Evolutionary conservation across 2,329 filamentous ascomycete species (phyloP).

Genomic region (Ophiostoma pallidulum): DNA sequence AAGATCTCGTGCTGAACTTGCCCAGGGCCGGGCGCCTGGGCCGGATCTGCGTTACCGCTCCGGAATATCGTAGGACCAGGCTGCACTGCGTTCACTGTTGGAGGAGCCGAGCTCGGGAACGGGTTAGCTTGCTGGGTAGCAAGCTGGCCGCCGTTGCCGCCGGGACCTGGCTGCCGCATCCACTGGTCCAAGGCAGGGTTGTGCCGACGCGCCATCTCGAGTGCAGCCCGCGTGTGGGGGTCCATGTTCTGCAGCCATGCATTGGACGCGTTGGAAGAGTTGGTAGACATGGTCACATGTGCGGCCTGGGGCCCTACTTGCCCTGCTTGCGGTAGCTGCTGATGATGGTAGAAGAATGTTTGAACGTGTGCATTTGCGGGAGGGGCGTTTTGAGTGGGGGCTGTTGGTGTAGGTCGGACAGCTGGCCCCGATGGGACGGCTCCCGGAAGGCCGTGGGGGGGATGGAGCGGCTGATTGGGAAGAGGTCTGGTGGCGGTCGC

Average conservation of each 20-base stretch:
- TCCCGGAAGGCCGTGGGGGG: not conserved
- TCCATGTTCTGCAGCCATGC: not conserved
- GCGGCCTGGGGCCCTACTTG: not conserved
- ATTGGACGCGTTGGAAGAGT: not conserved
- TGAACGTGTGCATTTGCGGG: not conserved
- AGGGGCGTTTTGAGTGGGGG: too few relatives aligned
- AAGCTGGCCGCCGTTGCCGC: too few relatives aligned
- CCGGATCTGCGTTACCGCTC: too few relatives aligned
- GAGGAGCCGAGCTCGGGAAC: too few relatives aligned
- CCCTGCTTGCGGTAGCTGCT: not conserved
- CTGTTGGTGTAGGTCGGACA: too few relatives aligned
- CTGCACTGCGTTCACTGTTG: too few relatives aligned
- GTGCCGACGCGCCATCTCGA: not conserved
- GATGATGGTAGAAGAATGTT: not conserved
- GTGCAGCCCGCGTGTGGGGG: not conserved
- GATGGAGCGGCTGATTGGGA: not conserved
- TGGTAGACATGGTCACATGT: too few relatives aligned
- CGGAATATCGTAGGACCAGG: too few relatives aligned
- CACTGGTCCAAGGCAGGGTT: not conserved
- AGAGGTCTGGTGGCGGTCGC: not conserved
- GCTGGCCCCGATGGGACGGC: not conserved
- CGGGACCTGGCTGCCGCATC: not conserved
- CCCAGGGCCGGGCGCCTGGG: too few relatives aligned
- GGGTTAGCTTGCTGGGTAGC: too few relatives aligned
- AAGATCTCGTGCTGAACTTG: not conserved